Conservation (phyloP, 352 stramenopile species). For the Pseudoperonospora humuli region DNA sequence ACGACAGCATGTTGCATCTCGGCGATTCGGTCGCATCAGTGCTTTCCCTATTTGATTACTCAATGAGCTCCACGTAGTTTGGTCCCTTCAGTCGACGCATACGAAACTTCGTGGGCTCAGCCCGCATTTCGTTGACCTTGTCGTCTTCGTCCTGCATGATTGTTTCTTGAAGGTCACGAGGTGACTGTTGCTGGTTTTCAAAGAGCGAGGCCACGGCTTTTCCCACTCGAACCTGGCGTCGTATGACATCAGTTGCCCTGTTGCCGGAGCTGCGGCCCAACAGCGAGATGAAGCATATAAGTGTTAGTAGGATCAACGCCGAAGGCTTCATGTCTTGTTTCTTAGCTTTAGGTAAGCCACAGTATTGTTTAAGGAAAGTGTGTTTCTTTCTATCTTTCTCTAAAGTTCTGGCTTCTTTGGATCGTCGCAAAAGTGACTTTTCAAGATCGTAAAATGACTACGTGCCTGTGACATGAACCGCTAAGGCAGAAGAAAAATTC, state of each 20-base stretch:
- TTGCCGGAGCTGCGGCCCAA: slow-evolving; percentile 14
- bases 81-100: slow-evolving; percentile 18
- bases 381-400: slow-evolving; percentile 8
- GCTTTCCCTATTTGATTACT: no score
- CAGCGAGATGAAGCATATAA: slow-evolving; percentile 5
- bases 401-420: no score
- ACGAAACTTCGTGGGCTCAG: slow-evolving; percentile 18
- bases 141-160: slow-evolving; percentile 26
- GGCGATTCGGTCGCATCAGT: not conserved
- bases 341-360: not conserved
- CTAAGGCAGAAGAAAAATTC: no score
- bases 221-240: slow-evolving; percentile 20
- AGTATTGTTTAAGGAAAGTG: not conserved
- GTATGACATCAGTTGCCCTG: slow-evolving; percentile 26
- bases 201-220: slow-evolving; percentile 25
- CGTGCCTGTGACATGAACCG: no score
- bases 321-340: slow-evolving; percentile 21
- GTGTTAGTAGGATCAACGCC: slow-evolving; percentile 10
- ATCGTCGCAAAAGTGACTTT: not conserved
- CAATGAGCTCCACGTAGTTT: slow-evolving; percentile 22
- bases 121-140: slow-evolving; percentile 19
- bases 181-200: slow-evolving; percentile 25
- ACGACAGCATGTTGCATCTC: slow-evolving; percentile 11
- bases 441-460: not conserved
- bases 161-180: slow-evolving; percentile 15